Conservation (phyloP, 2,329 filamentous ascomycete species). For the Boeremia lycopersici region DNA sequence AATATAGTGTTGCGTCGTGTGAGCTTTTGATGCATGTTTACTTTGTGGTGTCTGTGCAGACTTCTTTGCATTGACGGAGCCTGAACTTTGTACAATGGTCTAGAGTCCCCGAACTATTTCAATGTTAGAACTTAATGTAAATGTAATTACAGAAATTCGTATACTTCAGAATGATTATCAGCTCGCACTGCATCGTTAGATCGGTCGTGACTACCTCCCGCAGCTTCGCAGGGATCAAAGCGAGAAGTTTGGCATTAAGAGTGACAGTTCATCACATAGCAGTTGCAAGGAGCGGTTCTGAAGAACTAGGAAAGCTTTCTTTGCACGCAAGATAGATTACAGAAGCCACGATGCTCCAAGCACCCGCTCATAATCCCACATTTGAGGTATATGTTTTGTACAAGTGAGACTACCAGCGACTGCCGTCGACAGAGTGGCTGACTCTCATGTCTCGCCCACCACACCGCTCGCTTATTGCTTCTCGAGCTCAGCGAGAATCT, state of each 20-base stretch:
- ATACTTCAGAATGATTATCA: background rate
- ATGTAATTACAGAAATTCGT: background rate
- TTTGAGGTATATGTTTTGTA: slow-evolving; percentile 48
- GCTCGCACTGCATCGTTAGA: background rate
- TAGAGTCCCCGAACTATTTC: background rate
- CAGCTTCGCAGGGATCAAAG: background rate
- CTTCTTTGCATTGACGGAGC: too few relatives aligned
- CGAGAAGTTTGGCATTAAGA: too few relatives aligned
- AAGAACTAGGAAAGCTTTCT: slow-evolving; percentile 43
- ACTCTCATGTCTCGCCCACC: slow-evolving; percentile 43
- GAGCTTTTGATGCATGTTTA: background rate
- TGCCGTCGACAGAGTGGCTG: slow-evolving; percentile 40
- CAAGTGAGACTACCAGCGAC: slow-evolving; percentile 44
- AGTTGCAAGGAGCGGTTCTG: background rate
- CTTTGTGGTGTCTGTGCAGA: background rate
- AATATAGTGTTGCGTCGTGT: background rate
- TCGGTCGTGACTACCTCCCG: background rate
- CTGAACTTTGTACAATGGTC: too few relatives aligned
- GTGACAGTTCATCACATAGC: background rate
- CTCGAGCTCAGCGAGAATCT: slow-evolving; percentile 97
- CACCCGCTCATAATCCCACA: slow-evolving; percentile 42
- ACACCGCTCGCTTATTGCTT: slow-evolving; percentile 45
- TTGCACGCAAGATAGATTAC: slow-evolving; percentile 50
- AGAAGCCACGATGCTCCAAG: slow-evolving; percentile 45
- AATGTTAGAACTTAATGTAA: background rate